These are phyloP conservation scores for Hygrocybe coccinea DNA, from an alignment of 768 basidiomycete species.

Conservation along the genomic window DNA sequence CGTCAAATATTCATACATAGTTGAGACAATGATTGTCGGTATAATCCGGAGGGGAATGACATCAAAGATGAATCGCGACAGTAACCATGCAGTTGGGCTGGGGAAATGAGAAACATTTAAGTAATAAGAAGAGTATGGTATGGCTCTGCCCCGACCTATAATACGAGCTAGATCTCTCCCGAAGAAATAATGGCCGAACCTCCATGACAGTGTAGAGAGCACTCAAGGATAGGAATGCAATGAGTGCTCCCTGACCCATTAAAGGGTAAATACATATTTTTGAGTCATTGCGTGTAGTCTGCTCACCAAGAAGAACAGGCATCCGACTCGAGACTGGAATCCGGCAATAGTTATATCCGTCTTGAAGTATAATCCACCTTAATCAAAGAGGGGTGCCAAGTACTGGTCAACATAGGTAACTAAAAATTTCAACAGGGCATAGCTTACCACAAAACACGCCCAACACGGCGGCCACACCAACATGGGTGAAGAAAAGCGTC, in stretches of 20 bases:
- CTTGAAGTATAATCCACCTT: conserved; percentile 82
- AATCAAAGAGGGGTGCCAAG: neutral
- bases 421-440: neutral
- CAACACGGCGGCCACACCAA: conserved; percentile 60
- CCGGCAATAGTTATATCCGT: conserved; percentile 81
- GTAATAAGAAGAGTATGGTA: conserved; percentile 2
- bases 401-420: neutral
- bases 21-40: conserved; percentile 81
- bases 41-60: conserved; percentile 83
- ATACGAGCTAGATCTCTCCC: conserved; percentile 80
- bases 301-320: conserved; percentile 83
- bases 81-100: conserved; percentile 85
- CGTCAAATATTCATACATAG: conserved; percentile 53
- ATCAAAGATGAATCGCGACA: conserved; percentile 86
- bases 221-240: conserved; percentile 88
- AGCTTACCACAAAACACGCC: conserved; percentile 80
- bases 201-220: conserved; percentile 86
- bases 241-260: conserved; percentile 66
- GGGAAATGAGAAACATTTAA: neutral
- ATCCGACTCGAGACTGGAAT: conserved; percentile 91
- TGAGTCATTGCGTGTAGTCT: conserved; percentile 2
- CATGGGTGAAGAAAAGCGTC: conserved; percentile 76
- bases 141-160: conserved; percentile 53
- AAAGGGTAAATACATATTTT: neutral
- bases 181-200: conserved; percentile 78